Base-by-base conservation (phyloP, 305 asterid species). In the Stenogyne calaminthoides region DNA sequence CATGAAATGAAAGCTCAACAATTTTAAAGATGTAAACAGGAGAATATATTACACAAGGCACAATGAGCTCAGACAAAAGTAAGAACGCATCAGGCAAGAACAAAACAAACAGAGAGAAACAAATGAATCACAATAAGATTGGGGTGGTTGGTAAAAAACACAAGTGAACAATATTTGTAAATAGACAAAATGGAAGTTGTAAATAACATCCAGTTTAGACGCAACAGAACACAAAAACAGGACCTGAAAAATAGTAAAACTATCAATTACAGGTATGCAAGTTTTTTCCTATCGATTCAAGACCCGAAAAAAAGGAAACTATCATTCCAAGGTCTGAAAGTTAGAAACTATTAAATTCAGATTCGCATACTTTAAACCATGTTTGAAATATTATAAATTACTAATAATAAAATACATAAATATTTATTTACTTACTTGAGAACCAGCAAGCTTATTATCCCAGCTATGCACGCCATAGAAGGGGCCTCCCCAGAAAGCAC, bases 401-500 rank as follows among this genome's bases (percentile, higher is more conserved):
- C 29, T 9, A 9, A 62, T 16, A 19, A 54, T 2, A 11, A 57
- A 2, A n/a, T 12, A 39, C 22, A 16, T 6, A 49, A 10, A 42
- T 44, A 49, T 47, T n/a, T 3, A 6, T n/a, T 37, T 16, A 76
- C 89, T 78, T 82, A 95, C 99, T 88, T 95, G 99, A 20, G 98
- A 85, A 72, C 99, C 99, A 60, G 99, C 84, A 65, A 95, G 98
- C 73, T 95, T 95, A 78, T 87, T 92, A 59, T 95, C 98, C 99
- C 99, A 95, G 82, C 89, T 95, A 37, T 87, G 80, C n/a, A 95
- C 96, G 25, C 99, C 99, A 27, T 95, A 95, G 74, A 74, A 89
- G n/a, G 97, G 96, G 68, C 99, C 96, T 46, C 97, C 98, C 96
- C 93, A 88, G 72, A 92, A 95, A 42, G 99, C 99, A 74, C 99